Conservation (phyloP, 176 grass and related monocot genomes). For the Carex myosuroides region DNA sequence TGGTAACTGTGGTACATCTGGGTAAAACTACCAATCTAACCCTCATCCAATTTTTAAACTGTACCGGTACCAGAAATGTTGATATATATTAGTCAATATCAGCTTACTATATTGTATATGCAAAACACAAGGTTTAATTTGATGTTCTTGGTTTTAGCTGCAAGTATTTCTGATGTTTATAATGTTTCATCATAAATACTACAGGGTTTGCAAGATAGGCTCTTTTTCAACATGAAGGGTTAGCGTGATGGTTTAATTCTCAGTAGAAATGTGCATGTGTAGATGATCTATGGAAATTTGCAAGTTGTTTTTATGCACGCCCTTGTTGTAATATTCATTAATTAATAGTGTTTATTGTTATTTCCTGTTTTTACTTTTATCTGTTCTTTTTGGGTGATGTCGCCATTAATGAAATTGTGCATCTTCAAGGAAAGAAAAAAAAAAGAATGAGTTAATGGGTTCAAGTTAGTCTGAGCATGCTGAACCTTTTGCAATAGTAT, state of each 20-base stretch:
- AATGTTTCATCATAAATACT: not conserved
- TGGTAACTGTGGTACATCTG: not conserved
- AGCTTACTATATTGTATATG: not conserved
- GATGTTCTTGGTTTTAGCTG: not conserved
- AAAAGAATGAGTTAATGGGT: not conserved
- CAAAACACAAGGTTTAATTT: not conserved
- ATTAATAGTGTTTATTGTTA: not conserved
- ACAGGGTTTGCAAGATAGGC: not conserved
- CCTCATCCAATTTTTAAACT: not conserved
- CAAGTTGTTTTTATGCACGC: not conserved
- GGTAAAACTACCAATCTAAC: not conserved
- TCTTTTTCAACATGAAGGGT: not conserved
- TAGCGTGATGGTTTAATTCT: not conserved
- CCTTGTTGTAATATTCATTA: conserved; percentile 1
- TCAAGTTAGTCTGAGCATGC: too few relatives aligned
- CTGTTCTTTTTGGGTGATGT: not conserved
- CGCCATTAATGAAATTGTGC: not conserved
- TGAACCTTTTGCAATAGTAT: too few relatives aligned
- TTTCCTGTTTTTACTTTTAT: not conserved
- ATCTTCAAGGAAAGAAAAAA: not conserved
- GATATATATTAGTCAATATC: not conserved
- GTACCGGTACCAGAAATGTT: not conserved
- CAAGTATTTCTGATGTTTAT: not conserved
- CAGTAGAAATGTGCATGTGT: not conserved
- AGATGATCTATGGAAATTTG: not conserved